Evolutionary conservation across 768 basidiomycete species (phyloP).

Genomic region (Tulasnella sp.): DNA sequence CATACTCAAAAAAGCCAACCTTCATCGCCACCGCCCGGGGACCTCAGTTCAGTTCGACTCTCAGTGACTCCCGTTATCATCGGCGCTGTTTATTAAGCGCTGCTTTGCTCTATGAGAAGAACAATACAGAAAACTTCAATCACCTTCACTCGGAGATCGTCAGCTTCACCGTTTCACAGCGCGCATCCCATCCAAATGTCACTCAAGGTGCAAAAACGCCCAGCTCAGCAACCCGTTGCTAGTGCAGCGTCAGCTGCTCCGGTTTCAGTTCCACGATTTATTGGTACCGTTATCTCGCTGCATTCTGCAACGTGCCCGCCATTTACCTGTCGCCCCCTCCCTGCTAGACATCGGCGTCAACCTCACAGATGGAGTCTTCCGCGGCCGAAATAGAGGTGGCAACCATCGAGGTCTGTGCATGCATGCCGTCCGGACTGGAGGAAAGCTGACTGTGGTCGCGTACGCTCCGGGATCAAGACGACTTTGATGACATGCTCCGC

Average conservation of each 20-base stretch:
- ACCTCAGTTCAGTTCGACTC: not conserved
- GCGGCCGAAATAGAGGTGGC: constrained; percentile 37
- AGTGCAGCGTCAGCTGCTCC: not conserved
- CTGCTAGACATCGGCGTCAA: constrained; percentile 44
- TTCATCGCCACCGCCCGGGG: not conserved
- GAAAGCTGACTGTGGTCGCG: not conserved
- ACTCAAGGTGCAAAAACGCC: not conserved
- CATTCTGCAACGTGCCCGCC: not conserved
- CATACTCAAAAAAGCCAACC: not conserved
- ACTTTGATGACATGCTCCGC: constrained; percentile 55
- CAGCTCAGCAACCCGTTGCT: not conserved
- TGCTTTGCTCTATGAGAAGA: not conserved
- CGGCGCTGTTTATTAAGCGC: not conserved
- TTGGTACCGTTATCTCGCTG: not conserved
- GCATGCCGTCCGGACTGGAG: not conserved
- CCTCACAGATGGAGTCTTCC: constrained; percentile 44
- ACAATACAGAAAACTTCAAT: not conserved
- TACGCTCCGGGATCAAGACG: constrained; percentile 45
- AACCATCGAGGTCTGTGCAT: constrained; percentile 40
- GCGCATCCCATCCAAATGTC: not conserved
- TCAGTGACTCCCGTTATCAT: not conserved
- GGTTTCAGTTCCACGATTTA: not conserved
- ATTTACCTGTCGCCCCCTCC: not conserved
- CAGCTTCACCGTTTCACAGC: not conserved
- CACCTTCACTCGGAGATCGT: not conserved